Evolutionary conservation across 2,329 filamentous ascomycete genomes (phyloP).

Genomic region (Penicillium expansum): DNA sequence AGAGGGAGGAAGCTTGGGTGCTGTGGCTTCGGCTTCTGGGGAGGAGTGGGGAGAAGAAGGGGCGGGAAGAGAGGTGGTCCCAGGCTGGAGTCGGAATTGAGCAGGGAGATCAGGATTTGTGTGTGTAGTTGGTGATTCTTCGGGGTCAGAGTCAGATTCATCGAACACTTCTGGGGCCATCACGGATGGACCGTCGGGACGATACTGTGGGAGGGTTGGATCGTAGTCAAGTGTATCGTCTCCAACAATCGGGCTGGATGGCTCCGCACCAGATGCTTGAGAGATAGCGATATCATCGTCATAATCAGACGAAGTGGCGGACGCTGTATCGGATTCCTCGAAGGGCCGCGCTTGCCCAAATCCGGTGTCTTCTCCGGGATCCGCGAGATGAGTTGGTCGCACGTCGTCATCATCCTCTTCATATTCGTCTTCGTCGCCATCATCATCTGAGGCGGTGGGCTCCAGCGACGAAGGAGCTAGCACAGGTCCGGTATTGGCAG

Average conservation of each 20-base stretch:
- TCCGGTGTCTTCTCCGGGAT: constrained; percentile 19
- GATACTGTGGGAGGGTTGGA: constrained; percentile 48
- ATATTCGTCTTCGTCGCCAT: constrained; percentile 17
- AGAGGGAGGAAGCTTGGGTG: constrained; percentile 35
- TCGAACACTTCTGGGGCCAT: background rate
- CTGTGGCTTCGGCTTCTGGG: constrained; percentile 34
- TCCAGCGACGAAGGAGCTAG: constrained; percentile 26
- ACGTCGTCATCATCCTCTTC: constrained; percentile 21
- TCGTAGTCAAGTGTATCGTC: constrained; percentile 28
- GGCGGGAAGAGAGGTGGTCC: constrained; percentile 32
- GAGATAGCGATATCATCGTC: constrained; percentile 4
- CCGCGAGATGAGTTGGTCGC: constrained; percentile 24
- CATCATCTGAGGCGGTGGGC: constrained; percentile 22
- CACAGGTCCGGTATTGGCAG: constrained; percentile 20
- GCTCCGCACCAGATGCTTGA: constrained; percentile 1
- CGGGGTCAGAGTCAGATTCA: constrained; percentile 3
- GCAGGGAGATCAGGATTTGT: constrained; percentile 27
- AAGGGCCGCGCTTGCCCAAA: constrained; percentile 12
- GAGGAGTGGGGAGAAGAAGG: constrained; percentile 32
- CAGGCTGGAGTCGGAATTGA: constrained; percentile 41
- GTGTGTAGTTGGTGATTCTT: constrained; percentile 13
- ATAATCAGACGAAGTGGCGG: constrained; percentile 20
- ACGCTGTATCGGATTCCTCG: constrained; percentile 16
- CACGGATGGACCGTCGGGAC: constrained; percentile 33
- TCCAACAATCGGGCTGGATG: background rate